These are phyloP conservation scores for Ophiostoma australiae DNA, from an alignment of 2,329 filamentous ascomycete species.

Conservation along the genomic window DNA sequence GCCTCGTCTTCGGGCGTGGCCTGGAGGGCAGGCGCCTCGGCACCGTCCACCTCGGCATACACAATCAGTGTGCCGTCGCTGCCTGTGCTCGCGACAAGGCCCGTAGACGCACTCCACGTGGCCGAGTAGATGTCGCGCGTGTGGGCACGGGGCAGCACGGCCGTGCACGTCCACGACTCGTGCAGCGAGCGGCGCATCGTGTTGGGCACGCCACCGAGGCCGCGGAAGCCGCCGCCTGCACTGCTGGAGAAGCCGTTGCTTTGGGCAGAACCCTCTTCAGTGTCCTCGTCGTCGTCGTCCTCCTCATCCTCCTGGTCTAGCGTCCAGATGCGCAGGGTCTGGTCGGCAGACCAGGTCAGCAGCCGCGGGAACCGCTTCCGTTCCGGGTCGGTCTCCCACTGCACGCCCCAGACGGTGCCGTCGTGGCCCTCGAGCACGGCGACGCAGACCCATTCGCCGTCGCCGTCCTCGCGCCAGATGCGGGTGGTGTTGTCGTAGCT, in stretches of 20 bases:
- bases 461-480: conserved; percentile 82
- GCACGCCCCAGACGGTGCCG: conserved; percentile 85
- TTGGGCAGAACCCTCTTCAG: no score
- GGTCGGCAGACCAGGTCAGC: conserved; percentile 80
- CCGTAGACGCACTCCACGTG: conserved; percentile 73
- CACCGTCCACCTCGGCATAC: conserved; percentile 58
- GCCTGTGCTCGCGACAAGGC: conserved; percentile 78
- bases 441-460: conserved; percentile 88
- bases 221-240: conserved; percentile 34
- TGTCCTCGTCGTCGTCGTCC: conserved; percentile 14
- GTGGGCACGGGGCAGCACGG: conserved; percentile 68
- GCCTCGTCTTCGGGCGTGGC: neutral
- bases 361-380: conserved; percentile 54
- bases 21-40: neutral
- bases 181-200: conserved; percentile 75
- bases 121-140: conserved; percentile 78
- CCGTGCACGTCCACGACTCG: conserved; percentile 79
- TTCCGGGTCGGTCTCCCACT: conserved; percentile 55
- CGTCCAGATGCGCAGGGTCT: conserved; percentile 73
- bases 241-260: conserved; percentile 27
- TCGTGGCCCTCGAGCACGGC: conserved; percentile 72
- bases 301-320: conserved; percentile 43
- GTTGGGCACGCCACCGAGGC: conserved; percentile 68
- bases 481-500: conserved; percentile 92
- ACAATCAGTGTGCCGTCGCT: conserved; percentile 79